These are phyloP conservation scores for Rhizomucor pusillus DNA, from an alignment of 371 early-diverging fungal genomes.

Conservation along the genomic window DNA sequence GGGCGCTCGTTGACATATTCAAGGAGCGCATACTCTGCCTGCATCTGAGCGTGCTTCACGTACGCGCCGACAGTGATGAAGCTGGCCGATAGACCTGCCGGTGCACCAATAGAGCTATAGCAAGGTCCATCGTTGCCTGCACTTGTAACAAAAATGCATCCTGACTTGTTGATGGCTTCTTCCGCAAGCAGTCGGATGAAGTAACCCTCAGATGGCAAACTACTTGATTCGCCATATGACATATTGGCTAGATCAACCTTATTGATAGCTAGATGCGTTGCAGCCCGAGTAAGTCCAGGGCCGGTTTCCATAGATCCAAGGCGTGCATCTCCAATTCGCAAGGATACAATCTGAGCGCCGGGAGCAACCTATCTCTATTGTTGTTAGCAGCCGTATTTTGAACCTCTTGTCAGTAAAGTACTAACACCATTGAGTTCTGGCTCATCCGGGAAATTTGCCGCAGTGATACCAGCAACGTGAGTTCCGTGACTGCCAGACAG, in stretches of 20 bases:
- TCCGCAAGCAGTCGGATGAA: constrained; percentile 78
- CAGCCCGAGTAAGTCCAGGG: constrained; percentile 82
- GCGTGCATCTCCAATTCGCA: constrained; percentile 92
- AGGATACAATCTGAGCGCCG: constrained; percentile 88
- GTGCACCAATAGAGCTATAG: constrained; percentile 82
- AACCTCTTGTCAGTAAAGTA: neutral
- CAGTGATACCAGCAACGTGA: constrained; percentile 91
- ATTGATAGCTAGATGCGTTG: constrained; percentile 70
- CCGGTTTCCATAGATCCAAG: constrained; percentile 88
- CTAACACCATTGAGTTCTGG: constrained; percentile 81
- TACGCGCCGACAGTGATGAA: constrained; percentile 93
- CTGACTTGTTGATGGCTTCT: constrained; percentile 80
- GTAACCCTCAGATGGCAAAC: constrained; percentile 73
- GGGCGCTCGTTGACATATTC: constrained; percentile 75
- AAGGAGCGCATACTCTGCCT: constrained; percentile 83
- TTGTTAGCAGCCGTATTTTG: too few species aligned
- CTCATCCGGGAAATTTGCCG: constrained; percentile 82
- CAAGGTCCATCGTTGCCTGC: constrained; percentile 95
- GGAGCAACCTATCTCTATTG: constrained; percentile 67
- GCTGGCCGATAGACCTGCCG: constrained; percentile 75
- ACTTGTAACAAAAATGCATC: constrained; percentile 84
- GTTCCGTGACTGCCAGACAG: constrained; percentile 87
- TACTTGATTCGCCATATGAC: constrained; percentile 87
- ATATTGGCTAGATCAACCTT: constrained; percentile 94
- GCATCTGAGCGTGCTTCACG: constrained; percentile 83